Base-by-base conservation (phyloP, 768 basidiomycete genomes). In the Steccherinum ochraceum region DNA sequence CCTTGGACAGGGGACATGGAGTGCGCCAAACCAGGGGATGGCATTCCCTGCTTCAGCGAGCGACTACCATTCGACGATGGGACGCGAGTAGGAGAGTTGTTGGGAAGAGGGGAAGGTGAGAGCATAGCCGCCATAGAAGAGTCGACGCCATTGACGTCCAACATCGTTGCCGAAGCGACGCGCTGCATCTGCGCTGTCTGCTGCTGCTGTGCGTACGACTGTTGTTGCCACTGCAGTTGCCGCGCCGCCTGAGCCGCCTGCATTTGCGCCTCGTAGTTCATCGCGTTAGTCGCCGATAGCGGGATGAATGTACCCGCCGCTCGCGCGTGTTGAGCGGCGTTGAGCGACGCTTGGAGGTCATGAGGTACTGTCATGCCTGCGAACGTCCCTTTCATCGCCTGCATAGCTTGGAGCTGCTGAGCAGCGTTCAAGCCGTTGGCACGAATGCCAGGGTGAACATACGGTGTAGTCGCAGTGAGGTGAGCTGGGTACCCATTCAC, bases 41-140 rank as follows among this genome's bases (percentile, higher is more conserved):
- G 43, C 2, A 57, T 40, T 5, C 49, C 54, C 12, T 57, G 59
- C 25, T 52, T 48, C 21, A 63, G 21, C 41, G 50, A 51, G 41
- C 79, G 76, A n/a, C 71, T 72, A 4, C 82, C 81, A 57, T 80
- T 81, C 18, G 77, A 74, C 0, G 82, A 83, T 2, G 81, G 77
- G 11, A 75, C 73, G 20, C 81, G 74, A 16, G 58, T 58, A 20
- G 74, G 74, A 2, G 73, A 68, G 16, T 48, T 61, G 65, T 30
- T 68, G 70, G 10, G 66, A 59, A n/a, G 69, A 57, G 52, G 75
- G 70, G 13, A 61, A 57, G 55, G 45, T 53, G 67, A n/a, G 73
- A 75, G 55, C 67, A 76, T 4, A 67, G 65, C 24, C 25, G 59
- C 64, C 48, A 66, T 57, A 26, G 42, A 52, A n/a, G 49, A 61